Base-by-base conservation (phyloP, 805 yeast genomes). In the Monosporozyma yasuniensis region DNA sequence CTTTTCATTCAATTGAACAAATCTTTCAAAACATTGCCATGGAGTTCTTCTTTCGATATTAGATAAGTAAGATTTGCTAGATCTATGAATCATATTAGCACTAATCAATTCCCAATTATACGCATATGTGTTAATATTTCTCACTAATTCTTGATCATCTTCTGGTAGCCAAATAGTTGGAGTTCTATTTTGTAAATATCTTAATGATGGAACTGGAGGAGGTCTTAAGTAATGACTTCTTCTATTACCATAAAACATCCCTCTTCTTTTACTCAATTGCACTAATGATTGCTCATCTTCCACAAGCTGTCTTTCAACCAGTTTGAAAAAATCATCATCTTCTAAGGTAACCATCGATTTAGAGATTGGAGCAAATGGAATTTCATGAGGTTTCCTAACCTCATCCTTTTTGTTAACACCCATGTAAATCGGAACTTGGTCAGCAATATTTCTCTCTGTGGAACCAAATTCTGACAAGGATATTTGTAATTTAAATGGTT, bases 21-120 rank as follows among this genome's bases (percentile, higher is more conserved):
- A 93, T 56, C 99, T 73, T 67, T 93, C 99, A 70, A 93, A 93
- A 65, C 98, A 91, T 65, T 91, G 98, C 99, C 99, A 93, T 0
- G 99, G 95, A 0, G 98, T 93, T 60, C 99, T 77, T 60, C 97
- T 78, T 66, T 93, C 98, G 50, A 89, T 87, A 60, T 87, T 89
- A 0, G 98, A 85, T 37, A 81, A 78, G 64, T 87, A 89, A 12
- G 83, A 78, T 55, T 80, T 74, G 0, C 87, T 78, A 2, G 88
- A 78, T 47, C 76, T 73, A 2, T 83, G 76, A 43, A 84, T 76
- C 64, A 93, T 71, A 61, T 85, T 87, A 6, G 90, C 85, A 2
- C 96, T 81, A 21, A 93, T 87, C 47, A 90, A 76, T 53, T 83
- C 89, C 99, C 99, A 93, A 63, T 93, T 93, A 71, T 87, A 89